A percentile compares a stretch with the other conserved stretches of the same genome.
These are phyloP conservation scores for Cryptococcus hybrid DNA, from an alignment of 1,284 basidiomycete species.

Conservation along the genomic window DNA sequence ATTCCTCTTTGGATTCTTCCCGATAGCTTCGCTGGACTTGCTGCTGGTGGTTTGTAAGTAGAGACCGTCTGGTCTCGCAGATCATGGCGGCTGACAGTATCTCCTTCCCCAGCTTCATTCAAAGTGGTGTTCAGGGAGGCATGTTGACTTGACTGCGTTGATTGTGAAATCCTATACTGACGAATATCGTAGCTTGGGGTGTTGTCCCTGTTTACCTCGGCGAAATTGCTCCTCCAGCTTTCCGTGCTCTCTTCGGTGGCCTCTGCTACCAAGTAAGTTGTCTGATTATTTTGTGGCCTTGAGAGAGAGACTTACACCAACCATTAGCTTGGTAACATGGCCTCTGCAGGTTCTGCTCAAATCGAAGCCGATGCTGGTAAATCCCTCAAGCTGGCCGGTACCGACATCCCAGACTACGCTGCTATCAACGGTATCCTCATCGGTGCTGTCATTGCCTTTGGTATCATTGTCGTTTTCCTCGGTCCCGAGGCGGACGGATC, in stretches of 20 bases:
- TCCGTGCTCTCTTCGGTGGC: constrained; percentile 90
- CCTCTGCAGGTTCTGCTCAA: constrained; percentile 81
- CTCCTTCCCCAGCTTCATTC: constrained; percentile 57
- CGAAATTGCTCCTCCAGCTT: constrained; percentile 74
- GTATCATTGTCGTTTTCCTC: constrained; percentile 52
- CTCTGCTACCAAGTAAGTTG: constrained; percentile 79
- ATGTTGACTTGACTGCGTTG: no score
- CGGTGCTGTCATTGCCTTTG: constrained; percentile 54
- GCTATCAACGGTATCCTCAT: constrained; percentile 80
- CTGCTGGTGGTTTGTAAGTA: constrained; percentile 38
- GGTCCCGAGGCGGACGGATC: constrained; percentile 62
- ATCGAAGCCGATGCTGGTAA: constrained; percentile 75
- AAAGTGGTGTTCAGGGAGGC: constrained; percentile 74
- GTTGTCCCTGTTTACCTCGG: constrained; percentile 59
- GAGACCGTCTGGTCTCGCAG: not conserved
- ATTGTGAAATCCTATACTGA: no score
- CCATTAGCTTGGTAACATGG: constrained; percentile 60
- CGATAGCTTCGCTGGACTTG: constrained; percentile 41
- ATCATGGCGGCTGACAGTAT: not conserved
- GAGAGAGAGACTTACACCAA: not conserved
- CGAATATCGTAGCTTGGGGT: constrained; percentile 47
- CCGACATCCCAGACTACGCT: constrained; percentile 70
- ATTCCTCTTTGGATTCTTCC: constrained; percentile 79
- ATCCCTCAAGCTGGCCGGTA: constrained; percentile 42
- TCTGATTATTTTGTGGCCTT: not conserved